phyloP scores from a whole-genome alignment of 1,139 yeast species.

The Petasospora rhodanensis region DNA sequence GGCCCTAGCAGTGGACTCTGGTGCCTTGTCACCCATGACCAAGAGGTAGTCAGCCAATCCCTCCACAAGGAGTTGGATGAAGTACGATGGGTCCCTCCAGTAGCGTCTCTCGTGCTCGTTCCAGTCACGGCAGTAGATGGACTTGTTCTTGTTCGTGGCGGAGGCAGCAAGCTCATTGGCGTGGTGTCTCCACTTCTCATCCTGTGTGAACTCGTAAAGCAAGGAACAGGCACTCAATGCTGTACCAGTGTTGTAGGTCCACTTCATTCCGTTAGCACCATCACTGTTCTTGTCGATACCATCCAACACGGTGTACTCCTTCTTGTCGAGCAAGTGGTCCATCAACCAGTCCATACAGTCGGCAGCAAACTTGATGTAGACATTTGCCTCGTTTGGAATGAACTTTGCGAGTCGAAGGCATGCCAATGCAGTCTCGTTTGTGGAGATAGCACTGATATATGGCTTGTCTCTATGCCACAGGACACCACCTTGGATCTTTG shows the following conservation, averaged over 20 bases:
- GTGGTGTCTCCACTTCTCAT: slow-evolving; percentile 49
- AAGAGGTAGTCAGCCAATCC: slow-evolving; percentile 65
- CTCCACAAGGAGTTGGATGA: slow-evolving; percentile 60
- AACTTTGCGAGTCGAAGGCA: slow-evolving; percentile 55
- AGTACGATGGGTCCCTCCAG: slow-evolving; percentile 64
- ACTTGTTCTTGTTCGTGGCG: slow-evolving; percentile 50
- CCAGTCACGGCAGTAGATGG: slow-evolving; percentile 65
- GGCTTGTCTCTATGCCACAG: slow-evolving; percentile 61
- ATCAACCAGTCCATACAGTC: slow-evolving; percentile 54
- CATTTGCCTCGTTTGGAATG: slow-evolving; percentile 42
- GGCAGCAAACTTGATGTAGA: slow-evolving; percentile 49
- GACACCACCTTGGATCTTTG: slow-evolving; percentile 47
- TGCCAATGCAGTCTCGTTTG: slow-evolving; percentile 68
- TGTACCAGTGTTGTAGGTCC: slow-evolving; percentile 71
- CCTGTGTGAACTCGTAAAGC: slow-evolving; percentile 49
- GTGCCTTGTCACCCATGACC: slow-evolving; percentile 45
- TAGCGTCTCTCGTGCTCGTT: slow-evolving; percentile 46
- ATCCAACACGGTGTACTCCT: slow-evolving; percentile 56
- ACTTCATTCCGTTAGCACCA: slow-evolving; percentile 45
- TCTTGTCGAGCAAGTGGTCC: slow-evolving; percentile 45
- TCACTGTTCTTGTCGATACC: slow-evolving; percentile 50
- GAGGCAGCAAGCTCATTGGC: slow-evolving; percentile 61
- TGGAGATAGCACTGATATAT: slow-evolving; percentile 63
- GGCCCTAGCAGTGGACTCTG: slow-evolving; percentile 26
- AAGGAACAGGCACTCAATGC: slow-evolving; percentile 53